Percentiles rank a stretch among this genome's conserved stretches.
Conservation (phyloP, 495 filamentous ascomycete genomes). For the Darksidea phi region DNA sequence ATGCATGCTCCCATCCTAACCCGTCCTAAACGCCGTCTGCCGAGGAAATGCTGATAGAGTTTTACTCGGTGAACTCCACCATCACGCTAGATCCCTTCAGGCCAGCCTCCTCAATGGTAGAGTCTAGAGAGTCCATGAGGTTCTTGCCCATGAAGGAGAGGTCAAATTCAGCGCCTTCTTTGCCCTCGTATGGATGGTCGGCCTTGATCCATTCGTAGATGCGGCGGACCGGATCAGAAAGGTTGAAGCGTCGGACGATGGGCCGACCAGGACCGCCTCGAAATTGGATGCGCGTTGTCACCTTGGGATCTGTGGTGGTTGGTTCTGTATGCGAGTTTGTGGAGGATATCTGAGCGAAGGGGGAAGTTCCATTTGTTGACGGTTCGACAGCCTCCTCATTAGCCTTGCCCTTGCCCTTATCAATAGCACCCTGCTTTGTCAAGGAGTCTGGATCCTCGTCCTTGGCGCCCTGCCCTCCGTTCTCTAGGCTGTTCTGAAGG, state of each 20-base stretch:
- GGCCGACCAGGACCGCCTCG: slow-evolving; percentile 75
- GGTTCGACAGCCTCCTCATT: slow-evolving; percentile 30
- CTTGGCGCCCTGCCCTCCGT: slow-evolving; percentile 39
- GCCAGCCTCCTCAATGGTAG: slow-evolving; percentile 77
- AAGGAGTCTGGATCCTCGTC: slow-evolving; percentile 79
- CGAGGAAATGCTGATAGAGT: slow-evolving; percentile 1
- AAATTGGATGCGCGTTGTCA: slow-evolving; percentile 87
- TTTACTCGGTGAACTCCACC: slow-evolving; percentile 75
- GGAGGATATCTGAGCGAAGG: slow-evolving; percentile 67
- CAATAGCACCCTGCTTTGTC: slow-evolving; percentile 57
- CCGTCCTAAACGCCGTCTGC: slow-evolving; percentile 6
- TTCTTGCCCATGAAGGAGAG: slow-evolving; percentile 78
- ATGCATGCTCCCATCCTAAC: neutral
- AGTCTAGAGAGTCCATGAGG: slow-evolving; percentile 68
- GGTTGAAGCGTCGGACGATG: slow-evolving; percentile 69
- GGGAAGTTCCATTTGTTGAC: slow-evolving; percentile 43
- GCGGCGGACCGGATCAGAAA: slow-evolving; percentile 75
- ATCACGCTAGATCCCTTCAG: slow-evolving; percentile 88
- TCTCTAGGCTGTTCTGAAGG: slow-evolving; percentile 75
- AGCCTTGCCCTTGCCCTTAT: slow-evolving; percentile 65
- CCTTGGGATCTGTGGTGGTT: slow-evolving; percentile 52
- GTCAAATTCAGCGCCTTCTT: slow-evolving; percentile 77
- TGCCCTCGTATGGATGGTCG: slow-evolving; percentile 65
- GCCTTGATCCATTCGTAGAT: slow-evolving; percentile 98
- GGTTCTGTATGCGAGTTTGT: slow-evolving; percentile 77